Evolutionary conservation across 352 stramenopile species (phyloP), one percentile per base, ranked within the genome.

Genomic region (Halophytophthora polymorphica): DNA sequence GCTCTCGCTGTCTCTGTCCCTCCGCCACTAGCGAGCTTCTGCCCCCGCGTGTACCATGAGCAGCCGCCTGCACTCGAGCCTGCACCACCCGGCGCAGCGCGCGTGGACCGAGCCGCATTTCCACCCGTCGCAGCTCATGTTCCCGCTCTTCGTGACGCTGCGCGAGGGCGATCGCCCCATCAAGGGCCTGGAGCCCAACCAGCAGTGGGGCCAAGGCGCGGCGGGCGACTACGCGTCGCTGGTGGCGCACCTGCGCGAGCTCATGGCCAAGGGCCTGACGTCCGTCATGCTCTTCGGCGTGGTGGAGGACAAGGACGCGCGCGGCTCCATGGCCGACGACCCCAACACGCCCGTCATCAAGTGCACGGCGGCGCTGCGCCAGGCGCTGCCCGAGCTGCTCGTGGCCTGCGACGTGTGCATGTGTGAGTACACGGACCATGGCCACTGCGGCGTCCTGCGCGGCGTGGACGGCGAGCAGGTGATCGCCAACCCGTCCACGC

Each of bases 401-500:
- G 72, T 96, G 40, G 77, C 86, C 39, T 93, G 82, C 49, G 86
- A 96, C 56, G 83, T 95, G 46, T 96, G 86, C 68, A 87, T 96
- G 75, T 94, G 84, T 48, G 86, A 96, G 69, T 96, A 96, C 77
- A 96, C 86, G 50, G 79, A 91, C 70, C 76, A 95, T 56, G 86
- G 86, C 41, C 86, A 96, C 60, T 96, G 86, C 56, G 86, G 86
- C 17, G 50, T 94, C 37, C 60, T 96, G 45, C 75, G 83, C 44
- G 50, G 58, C 5, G 86, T 99, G 28, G 95, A 99, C 40, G 85
- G 93, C 38, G 89, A 99, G 71, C 80, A 96, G 28, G 81, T 97
- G 53, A 98, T 99, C 73, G 77, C 98, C 53, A 99, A 99, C 69
- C 83, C 95, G 58, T 76, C 89, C 38, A 99, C 95, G 6, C 82